phyloP scores from a whole-genome alignment of 2,329 filamentous ascomycete genomes.

The Stagonosporopsis rhizophila region DNA sequence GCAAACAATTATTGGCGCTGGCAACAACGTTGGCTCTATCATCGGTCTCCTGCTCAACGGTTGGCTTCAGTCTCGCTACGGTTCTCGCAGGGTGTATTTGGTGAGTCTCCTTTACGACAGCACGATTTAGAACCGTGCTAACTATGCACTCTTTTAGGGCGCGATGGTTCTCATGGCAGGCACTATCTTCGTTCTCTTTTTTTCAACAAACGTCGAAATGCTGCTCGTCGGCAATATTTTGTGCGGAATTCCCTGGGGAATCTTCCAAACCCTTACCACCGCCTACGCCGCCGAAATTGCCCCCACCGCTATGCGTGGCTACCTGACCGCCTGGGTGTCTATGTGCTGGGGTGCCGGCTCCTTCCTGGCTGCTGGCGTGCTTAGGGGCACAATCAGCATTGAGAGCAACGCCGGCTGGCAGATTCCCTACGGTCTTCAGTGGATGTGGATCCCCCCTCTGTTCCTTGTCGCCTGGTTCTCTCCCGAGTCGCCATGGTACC shows the following conservation, averaged over 20 bases:
- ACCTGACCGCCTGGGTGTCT: slow-evolving; percentile 67
- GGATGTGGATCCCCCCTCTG: slow-evolving; percentile 74
- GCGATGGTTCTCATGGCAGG: slow-evolving; percentile 10
- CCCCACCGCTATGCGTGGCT: slow-evolving; percentile 60
- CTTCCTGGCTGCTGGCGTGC: slow-evolving; percentile 71
- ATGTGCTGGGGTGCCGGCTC: slow-evolving; percentile 76
- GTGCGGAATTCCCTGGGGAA: slow-evolving; percentile 52
- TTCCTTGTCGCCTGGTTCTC: slow-evolving; percentile 69
- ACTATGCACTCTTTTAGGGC: slow-evolving; percentile 13
- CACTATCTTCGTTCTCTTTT: slow-evolving; percentile 53
- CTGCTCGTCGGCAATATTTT: slow-evolving; percentile 62
- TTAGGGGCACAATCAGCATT: slow-evolving; percentile 53
- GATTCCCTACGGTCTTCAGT: slow-evolving; percentile 72
- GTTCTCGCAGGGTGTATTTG: slow-evolving; percentile 51
- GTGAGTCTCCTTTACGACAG: slow-evolving; percentile 42
- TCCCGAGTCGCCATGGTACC: slow-evolving; percentile 74
- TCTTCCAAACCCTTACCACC: slow-evolving; percentile 57
- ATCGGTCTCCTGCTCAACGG: slow-evolving; percentile 51
- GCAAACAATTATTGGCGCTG: slow-evolving; percentile 52
- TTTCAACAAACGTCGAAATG: slow-evolving; percentile 45
- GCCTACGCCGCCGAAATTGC: slow-evolving; percentile 70
- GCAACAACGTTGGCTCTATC: slow-evolving; percentile 49
- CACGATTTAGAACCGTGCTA: slow-evolving; percentile 14
- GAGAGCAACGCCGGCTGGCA: slow-evolving; percentile 67
- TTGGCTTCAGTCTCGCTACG: slow-evolving; percentile 48